Conservation (phyloP, 2,329 filamentous ascomycete species). For the Cladosporium sp. region DNA sequence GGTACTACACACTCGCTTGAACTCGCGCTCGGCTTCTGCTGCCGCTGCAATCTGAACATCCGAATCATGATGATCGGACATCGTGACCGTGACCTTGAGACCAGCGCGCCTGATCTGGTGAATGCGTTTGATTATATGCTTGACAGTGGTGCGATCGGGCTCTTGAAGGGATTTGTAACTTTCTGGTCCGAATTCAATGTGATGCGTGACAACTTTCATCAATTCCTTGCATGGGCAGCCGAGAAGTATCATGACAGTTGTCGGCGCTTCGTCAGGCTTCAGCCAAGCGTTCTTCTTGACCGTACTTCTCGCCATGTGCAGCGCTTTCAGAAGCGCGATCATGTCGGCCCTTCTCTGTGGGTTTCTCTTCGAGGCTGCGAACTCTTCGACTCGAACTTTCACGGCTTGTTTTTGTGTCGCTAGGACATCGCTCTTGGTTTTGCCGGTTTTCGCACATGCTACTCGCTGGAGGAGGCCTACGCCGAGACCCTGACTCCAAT, state of each 20-base stretch:
- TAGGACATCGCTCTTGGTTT: not conserved
- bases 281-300: not conserved
- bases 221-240: not conserved
- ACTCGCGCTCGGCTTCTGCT: not conserved
- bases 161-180: not conserved
- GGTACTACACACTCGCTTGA: not conserved
- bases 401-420: too few relatives aligned
- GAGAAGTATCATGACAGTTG: not conserved
- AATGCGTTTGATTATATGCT: not conserved
- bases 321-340: not conserved
- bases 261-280: not conserved
- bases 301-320: not conserved
- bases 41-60: not conserved
- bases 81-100: not conserved
- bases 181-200: not conserved
- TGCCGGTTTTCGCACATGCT: not conserved
- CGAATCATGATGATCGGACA: not conserved
- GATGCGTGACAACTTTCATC: not conserved
- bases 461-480: not conserved
- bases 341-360: not conserved
- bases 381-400: not conserved
- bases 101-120: not conserved
- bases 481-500: not conserved
- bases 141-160: not conserved
- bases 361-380: not conserved